Conservation (phyloP, 768 basidiomycete species). For the Hypholoma fasciculare region DNA sequence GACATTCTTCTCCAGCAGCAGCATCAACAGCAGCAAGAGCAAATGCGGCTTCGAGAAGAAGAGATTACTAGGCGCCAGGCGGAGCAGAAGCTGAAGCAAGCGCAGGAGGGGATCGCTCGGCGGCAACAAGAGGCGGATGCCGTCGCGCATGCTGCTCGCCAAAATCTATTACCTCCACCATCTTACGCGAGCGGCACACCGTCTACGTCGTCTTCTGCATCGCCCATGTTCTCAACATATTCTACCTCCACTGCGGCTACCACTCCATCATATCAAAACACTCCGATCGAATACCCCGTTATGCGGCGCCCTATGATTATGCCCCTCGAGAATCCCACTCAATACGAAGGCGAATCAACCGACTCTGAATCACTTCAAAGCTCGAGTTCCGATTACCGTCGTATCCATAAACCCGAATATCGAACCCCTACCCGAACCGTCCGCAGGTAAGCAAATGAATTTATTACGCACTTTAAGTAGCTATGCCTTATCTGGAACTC, state of each 20-base stretch:
- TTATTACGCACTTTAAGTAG: background rate
- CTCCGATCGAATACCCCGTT: conserved; percentile 19
- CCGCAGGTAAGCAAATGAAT: conserved; percentile 18
- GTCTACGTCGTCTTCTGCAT: conserved; percentile 10
- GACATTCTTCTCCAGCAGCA: conserved; percentile 24
- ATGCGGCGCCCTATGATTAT: conserved; percentile 37
- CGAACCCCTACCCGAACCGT: conserved; percentile 24
- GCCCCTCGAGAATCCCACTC: conserved; percentile 67
- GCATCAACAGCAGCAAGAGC: conserved; percentile 35
- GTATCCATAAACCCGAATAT: conserved; percentile 19
- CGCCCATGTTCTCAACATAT: conserved; percentile 16
- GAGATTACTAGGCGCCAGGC: conserved; percentile 38
- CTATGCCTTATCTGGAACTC: background rate
- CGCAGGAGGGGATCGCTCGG: conserved; percentile 56
- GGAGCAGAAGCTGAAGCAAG: conserved; percentile 43
- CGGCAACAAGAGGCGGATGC: conserved; percentile 63
- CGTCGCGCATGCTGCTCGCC: conserved; percentile 44
- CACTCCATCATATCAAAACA: conserved; percentile 20
- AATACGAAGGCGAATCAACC: conserved; percentile 48
- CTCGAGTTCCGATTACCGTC: conserved; percentile 14
- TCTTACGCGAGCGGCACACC: conserved; percentile 15
- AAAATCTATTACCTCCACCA: conserved; percentile 21
- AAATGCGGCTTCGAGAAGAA: conserved; percentile 44
- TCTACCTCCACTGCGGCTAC: conserved; percentile 15
- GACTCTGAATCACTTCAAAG: conserved; percentile 43